Conservation (phyloP, 2,329 filamentous ascomycete genomes). For the Akanthomyces muscarius region DNA sequence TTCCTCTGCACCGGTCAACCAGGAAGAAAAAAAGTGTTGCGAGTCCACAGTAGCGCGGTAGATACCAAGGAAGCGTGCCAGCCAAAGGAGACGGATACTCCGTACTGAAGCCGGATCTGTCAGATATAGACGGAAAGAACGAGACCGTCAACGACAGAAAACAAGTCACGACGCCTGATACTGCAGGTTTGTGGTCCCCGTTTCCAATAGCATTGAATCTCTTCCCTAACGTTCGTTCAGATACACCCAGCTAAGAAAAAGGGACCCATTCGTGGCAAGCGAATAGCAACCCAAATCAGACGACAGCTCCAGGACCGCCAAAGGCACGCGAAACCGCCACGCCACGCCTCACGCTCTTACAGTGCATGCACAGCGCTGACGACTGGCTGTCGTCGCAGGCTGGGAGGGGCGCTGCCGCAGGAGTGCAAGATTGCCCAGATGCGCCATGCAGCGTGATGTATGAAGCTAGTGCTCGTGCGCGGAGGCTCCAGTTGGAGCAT, state of each 20-base stretch:
- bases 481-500: neutral
- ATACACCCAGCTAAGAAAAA: neutral
- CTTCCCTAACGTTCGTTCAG: neutral
- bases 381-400: neutral
- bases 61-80: neutral
- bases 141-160: neutral
- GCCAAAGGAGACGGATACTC: neutral
- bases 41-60: neutral
- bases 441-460: conserved; percentile 1
- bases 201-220: neutral
- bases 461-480: neutral
- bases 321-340: conserved; percentile 15
- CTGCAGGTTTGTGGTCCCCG: neutral
- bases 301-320: conserved; percentile 3
- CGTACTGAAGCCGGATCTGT: neutral
- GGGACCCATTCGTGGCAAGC: neutral
- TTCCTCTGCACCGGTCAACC: conserved; percentile 1
- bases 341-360: neutral
- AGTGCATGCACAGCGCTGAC: neutral
- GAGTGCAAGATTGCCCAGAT: conserved; percentile 4
- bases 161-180: neutral
- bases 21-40: neutral
- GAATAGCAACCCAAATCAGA: neutral
- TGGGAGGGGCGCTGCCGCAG: neutral
- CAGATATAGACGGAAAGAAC: neutral